phyloP scores from a whole-genome alignment of 2,329 filamentous ascomycete species.

The Calonectria hawksworthii region DNA sequence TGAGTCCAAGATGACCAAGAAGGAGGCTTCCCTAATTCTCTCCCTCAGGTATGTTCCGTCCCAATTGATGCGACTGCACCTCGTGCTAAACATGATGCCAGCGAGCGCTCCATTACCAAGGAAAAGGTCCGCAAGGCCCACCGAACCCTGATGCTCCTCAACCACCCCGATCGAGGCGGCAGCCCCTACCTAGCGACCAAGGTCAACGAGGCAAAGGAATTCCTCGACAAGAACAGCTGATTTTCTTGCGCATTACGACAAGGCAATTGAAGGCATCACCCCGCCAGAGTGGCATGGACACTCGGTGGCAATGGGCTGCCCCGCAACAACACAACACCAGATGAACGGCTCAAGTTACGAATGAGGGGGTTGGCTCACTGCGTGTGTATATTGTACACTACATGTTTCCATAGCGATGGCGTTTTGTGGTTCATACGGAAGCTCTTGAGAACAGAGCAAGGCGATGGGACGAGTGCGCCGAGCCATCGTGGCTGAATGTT shows the following conservation, averaged over 20 bases:
- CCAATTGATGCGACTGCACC: no score
- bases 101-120: constrained; percentile 88
- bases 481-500: constrained; percentile 38
- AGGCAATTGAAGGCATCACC: constrained; percentile 25
- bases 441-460: constrained; percentile 33
- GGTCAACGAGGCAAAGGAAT: constrained; percentile 98
- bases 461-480: constrained; percentile 37
- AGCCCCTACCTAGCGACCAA: constrained; percentile 98
- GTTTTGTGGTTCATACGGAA: constrained; percentile 52
- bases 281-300: constrained; percentile 15
- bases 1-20: constrained; percentile 92
- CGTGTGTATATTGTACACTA: constrained; percentile 54
- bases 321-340: constrained; percentile 21
- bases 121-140: constrained; percentile 97
- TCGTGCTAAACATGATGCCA: constrained; percentile 54
- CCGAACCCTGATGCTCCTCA: constrained; percentile 94
- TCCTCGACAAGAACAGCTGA: constrained; percentile 79
- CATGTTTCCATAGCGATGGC: constrained; percentile 61
- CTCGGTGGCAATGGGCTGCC: background rate
- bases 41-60: constrained; percentile 79
- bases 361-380: constrained; percentile 26
- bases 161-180: constrained; percentile 97
- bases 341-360: constrained; percentile 30
- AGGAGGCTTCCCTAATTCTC: constrained; percentile 91
- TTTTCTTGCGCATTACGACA: background rate